Evolutionary conservation across 495 filamentous ascomycete species (phyloP), one percentile per base, ranked within the genome.

Genomic region (Trypethelium eluteriae): DNA sequence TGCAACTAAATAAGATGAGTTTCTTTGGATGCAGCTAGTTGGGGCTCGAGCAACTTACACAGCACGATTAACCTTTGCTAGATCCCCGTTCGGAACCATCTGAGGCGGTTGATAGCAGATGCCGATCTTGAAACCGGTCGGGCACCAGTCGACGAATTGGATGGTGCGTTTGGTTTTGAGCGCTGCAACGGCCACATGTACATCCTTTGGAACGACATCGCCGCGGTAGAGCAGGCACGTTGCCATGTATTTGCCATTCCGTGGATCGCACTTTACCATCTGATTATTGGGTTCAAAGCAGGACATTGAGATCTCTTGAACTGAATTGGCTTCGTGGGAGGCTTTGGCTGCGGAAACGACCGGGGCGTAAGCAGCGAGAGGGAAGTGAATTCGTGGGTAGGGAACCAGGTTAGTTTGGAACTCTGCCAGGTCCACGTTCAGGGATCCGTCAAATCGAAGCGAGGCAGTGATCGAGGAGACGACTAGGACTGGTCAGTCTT

Each of bases 361-460:
- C 36, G 94, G 94, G 46, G 94, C 85, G 79, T 98, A 98, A 75
- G 91, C 91, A 72, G 96, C 93, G 69, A 98, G 86, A 69, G 94
- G 94, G 86, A 96, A 98, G 82, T 98, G 94, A 76, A 98, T 98
- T 83, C 94, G 93, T 69, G 94, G 94, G 81, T 96, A 98, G 63
- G 94, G 94, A 53, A 98, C 94, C 76, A 98, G 80, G 82, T 98
- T 98, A 79, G 94, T 98, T 86, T 98, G 94, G 87, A 98, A 98
- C 82, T 98, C 94, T 81, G 96, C 96, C 53, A 98, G 84, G 81
- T 98, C 94, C 81, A 98, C 94, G 81, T 98, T 98, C 71, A 98
- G 91, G 68, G 93, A 96, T 70, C 94, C 94, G 76, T 98, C 94
- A 80, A 98, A 98, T 74, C 94, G 93, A 70, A 98, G 89, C 67